These are phyloP conservation scores for Ascochyta pisi DNA, from an alignment of 2,329 filamentous ascomycete species.

Conservation along the genomic window DNA sequence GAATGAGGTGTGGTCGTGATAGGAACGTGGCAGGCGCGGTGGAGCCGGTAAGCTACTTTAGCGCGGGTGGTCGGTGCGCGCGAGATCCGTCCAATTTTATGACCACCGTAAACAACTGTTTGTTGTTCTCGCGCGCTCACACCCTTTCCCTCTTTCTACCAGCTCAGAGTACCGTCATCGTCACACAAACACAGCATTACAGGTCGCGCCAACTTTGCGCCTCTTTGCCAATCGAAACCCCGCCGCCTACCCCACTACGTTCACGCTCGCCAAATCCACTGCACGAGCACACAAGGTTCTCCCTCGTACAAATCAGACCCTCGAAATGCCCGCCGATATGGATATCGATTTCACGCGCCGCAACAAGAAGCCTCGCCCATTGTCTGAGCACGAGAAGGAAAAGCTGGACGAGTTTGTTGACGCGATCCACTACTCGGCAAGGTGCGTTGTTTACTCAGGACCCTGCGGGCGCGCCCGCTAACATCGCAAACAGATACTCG, in stretches of 20 bases:
- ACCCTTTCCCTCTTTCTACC: constrained; percentile 23
- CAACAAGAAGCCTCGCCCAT: constrained; percentile 81
- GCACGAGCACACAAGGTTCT: constrained; percentile 42
- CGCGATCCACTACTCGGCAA: constrained; percentile 91
- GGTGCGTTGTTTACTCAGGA: constrained; percentile 62
- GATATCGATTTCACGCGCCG: constrained; percentile 84
- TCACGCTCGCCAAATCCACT: constrained; percentile 27
- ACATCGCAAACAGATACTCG: constrained; percentile 73
- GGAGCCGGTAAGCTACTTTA: constrained; percentile 14
- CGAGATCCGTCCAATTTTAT: constrained; percentile 30
- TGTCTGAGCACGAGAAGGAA: constrained; percentile 81
- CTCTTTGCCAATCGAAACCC: constrained; percentile 2
- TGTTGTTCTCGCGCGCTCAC: constrained; percentile 28
- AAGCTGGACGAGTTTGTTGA: constrained; percentile 91
- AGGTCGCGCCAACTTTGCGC: constrained; percentile 12
- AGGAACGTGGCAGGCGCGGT: constrained; percentile 13
- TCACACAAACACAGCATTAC: constrained; percentile 14
- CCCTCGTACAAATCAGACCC: constrained; percentile 11
- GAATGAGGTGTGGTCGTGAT: constrained; percentile 4
- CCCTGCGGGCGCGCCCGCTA: constrained; percentile 26
- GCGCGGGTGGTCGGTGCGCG: constrained; percentile 3
- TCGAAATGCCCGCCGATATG: constrained; percentile 46
- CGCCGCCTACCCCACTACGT: constrained; percentile 25
- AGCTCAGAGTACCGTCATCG: constrained; percentile 2
- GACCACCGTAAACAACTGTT: constrained; percentile 35